A percentile compares a stretch with the other conserved stretches of the same genome.
phyloP scores from a whole-genome alignment of 2,329 filamentous ascomycete genomes.

The Curvularia spicifera region DNA sequence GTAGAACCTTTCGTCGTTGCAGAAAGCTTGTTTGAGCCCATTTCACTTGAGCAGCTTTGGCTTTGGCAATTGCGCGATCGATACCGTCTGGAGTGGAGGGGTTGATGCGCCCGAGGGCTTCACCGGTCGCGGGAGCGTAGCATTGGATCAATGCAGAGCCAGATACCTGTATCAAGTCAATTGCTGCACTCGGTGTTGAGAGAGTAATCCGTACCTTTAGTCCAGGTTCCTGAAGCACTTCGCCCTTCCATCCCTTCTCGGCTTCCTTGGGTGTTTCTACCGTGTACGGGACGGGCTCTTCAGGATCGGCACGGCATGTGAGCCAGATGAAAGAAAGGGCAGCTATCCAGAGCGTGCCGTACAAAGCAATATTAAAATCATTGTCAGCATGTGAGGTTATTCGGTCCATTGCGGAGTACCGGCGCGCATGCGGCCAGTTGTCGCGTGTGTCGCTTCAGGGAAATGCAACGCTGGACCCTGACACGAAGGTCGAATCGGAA shows the following conservation, averaged over 20 bases:
- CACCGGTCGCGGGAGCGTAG: slow-evolving; percentile 88
- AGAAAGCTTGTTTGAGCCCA: slow-evolving; percentile 82
- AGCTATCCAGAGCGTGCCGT: slow-evolving; percentile 28
- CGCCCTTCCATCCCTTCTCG: slow-evolving; percentile 59
- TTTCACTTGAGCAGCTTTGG: slow-evolving; percentile 73
- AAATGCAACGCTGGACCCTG: slow-evolving; percentile 14
- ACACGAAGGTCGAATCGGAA: not conserved
- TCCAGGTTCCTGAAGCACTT: slow-evolving; percentile 64
- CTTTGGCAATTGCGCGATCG: slow-evolving; percentile 76
- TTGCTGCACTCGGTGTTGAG: not conserved
- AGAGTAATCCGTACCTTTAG: slow-evolving; percentile 59
- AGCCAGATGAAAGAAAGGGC: slow-evolving; percentile 35
- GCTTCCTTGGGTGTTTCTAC: slow-evolving; percentile 69
- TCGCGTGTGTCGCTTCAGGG: slow-evolving; percentile 13
- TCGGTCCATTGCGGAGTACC: slow-evolving; percentile 33
- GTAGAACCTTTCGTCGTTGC: slow-evolving; percentile 78
- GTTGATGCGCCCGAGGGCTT: slow-evolving; percentile 78
- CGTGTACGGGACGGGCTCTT: slow-evolving; percentile 62
- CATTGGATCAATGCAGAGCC: slow-evolving; percentile 76
- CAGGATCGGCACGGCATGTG: slow-evolving; percentile 41
- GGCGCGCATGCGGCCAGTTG: slow-evolving; percentile 7
- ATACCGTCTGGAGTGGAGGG: slow-evolving; percentile 78
- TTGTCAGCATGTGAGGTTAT: slow-evolving; percentile 35
- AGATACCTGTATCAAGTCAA: slow-evolving; percentile 53
- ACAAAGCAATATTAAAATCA: slow-evolving; percentile 27